Conservation (phyloP, 192 early-diverging fungal species). For the Podila epicladia region DNA sequence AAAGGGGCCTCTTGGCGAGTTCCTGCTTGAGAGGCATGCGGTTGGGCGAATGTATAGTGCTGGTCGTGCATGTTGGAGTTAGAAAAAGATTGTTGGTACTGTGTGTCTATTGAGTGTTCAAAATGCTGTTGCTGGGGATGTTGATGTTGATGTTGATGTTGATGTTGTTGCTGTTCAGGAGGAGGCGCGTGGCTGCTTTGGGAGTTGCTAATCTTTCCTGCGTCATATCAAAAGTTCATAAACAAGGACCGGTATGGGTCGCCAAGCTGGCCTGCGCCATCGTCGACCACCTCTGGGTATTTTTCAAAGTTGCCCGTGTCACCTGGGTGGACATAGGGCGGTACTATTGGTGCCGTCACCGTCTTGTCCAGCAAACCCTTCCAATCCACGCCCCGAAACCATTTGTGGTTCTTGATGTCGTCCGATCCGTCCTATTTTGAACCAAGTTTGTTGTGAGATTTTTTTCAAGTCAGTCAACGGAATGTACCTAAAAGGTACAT, state of each 20-base stretch:
- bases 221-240: conserved; percentile 71
- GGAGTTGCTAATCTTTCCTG: conserved; percentile 51
- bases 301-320: conserved; percentile 99
- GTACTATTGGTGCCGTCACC: conserved; percentile 91
- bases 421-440: conserved; percentile 75
- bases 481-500: neutral
- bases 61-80: neutral
- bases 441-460: neutral
- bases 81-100: neutral
- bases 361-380: conserved; percentile 78
- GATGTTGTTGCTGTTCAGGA: neutral
- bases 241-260: conserved; percentile 89
- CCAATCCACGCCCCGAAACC: conserved; percentile 97
- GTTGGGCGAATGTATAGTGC: neutral
- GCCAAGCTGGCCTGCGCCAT: conserved; percentile 55
- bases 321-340: conserved; percentile 86
- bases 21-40: neutral
- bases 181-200: conserved; percentile 23
- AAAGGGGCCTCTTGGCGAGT: neutral
- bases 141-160: conserved; percentile 9
- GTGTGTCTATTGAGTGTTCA: neutral
- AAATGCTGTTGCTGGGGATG: conserved; percentile 22
- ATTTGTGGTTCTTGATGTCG: conserved; percentile 94
- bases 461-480: neutral
- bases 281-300: conserved; percentile 87